Base-by-base conservation (phyloP, 1,139 yeast species). In the Oligophagozyma castellii region DNA sequence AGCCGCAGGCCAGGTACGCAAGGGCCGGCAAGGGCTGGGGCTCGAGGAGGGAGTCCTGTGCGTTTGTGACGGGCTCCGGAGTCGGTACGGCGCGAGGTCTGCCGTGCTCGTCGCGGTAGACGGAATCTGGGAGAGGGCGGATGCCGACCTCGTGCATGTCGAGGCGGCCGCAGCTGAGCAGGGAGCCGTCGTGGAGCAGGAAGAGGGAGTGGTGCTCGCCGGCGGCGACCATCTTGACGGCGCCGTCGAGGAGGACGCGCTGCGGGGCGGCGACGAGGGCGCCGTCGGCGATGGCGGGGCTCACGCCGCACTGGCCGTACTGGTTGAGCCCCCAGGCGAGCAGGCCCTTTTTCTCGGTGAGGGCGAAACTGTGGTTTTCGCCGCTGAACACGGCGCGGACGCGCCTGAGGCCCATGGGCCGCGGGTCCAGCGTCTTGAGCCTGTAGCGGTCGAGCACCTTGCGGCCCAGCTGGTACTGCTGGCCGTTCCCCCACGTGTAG, bases 401-500 rank as follows among this genome's bases (percentile, higher is more conserved):
- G 40, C 80, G 73, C 44, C 71, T 77, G 36, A 89, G 60, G 2
- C 86, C 86, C 48, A 80, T 74, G 35, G 77, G 77, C 44, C 83
- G 73, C 22, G 55, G 55, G 37, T 75, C 84, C 30, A 80, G 61
- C 3, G 80, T 69, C 37, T 70, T 65, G 46, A 68, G 62, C 47
- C 81, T 66, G 39, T 76, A 80, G 55, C 93, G 73, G 44, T 80
- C 93, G 46, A 78, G 49, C 12, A 80, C 67, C 43, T 75, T 74
- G 45, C 94, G 70, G 12, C 96, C 98, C 37, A 89, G 64, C 59
- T 89, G 98, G 55, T 64, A 74, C 46, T 81, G 93, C 44, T 84
- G 93, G 12, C 95, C 95, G 51, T 83, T 81, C 40, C 98, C 99
- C 98, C 98, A 92, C 0, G 96, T 86, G 48, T 68, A 83, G 2